Base-by-base conservation (phyloP, 257 asterid genomes). In the Solanum ossicruentum region DNA sequence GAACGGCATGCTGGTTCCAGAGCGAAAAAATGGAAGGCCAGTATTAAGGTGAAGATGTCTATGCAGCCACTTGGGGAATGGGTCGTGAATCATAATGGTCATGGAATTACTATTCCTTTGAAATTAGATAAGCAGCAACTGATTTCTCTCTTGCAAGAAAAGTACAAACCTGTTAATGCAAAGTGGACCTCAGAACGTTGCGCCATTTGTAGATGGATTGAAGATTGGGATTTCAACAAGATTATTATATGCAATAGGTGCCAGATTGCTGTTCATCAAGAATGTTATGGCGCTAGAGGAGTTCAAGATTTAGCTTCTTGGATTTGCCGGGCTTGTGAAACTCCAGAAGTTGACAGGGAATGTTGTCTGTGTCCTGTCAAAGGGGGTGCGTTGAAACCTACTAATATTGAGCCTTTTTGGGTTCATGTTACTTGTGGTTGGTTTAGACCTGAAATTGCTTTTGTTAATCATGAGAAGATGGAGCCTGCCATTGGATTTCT, bases 11-110 rank as follows among this genome's bases (percentile, higher is more conserved):
- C 85, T 51, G 85, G 85, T 26, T 82, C 85, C 61, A 63, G 79
- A 21, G 85, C 85, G 16, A 82, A 82, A 47, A 82, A 82, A 10
- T 82, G 85, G 85, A 82, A 82, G 61, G 85, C 43, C 28, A 82
- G 85, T 3, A 82, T 82, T 60, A 82, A 63, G n/a, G 75, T 82
- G 23, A 82, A 45, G 8, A 41, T 32, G 18, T 21, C 85, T 43
- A 82, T 16, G 78, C 57, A 82, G 13, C 78, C 85, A 45, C 73
- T 82, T 2, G 85, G 85, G 7, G 85, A 82, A 63, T 82, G 85
- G 85, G 63, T 82, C 21, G 9, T 60, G 0, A 51, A 82, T 45
- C 2, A 82, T 2, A 16, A 26, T 21, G 20, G 63, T 9, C 41
- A n/a, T n/a, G 73, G 41, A 20, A 39, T 63, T 82, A 82, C n/a